Evolutionary conservation across 257 asterid species (phyloP).

Genomic region (Przewalskia tangutica): DNA sequence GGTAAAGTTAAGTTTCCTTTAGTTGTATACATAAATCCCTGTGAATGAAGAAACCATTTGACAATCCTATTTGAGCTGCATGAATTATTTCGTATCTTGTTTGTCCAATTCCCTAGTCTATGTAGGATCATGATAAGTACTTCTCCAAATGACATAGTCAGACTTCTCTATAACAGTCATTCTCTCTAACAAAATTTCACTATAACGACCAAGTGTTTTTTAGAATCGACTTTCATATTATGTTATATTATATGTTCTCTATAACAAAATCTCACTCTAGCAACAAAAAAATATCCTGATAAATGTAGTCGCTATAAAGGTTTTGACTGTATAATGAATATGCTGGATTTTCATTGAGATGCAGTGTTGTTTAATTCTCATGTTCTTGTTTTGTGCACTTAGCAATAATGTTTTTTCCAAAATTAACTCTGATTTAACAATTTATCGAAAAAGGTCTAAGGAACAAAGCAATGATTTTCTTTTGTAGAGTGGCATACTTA

Average conservation of each 20-base stretch:
- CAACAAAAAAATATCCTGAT: no score
- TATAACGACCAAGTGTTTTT: no score
- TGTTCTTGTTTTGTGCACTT: background rate
- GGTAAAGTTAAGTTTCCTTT: background rate
- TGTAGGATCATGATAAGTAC: background rate
- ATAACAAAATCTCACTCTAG: no score
- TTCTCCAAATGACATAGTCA: background rate
- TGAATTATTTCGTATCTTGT: background rate
- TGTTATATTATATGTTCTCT: no score
- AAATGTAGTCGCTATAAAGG: no score
- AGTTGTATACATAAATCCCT: background rate
- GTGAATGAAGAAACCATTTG: background rate
- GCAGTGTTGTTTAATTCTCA: background rate
- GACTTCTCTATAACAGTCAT: no score
- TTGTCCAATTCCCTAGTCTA: background rate
- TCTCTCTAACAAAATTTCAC: no score
- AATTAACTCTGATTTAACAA: background rate
- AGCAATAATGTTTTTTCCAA: background rate
- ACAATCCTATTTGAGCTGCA: background rate
- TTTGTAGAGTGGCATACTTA: slow-evolving; percentile 61
- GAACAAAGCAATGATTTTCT: background rate
- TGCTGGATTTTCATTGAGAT: background rate
- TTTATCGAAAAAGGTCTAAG: background rate
- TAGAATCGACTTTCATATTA: no score
- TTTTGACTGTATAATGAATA: no score